These are phyloP conservation scores for Penicillium tannophilum DNA, from an alignment of 495 filamentous ascomycete genomes.

Conservation along the genomic window DNA sequence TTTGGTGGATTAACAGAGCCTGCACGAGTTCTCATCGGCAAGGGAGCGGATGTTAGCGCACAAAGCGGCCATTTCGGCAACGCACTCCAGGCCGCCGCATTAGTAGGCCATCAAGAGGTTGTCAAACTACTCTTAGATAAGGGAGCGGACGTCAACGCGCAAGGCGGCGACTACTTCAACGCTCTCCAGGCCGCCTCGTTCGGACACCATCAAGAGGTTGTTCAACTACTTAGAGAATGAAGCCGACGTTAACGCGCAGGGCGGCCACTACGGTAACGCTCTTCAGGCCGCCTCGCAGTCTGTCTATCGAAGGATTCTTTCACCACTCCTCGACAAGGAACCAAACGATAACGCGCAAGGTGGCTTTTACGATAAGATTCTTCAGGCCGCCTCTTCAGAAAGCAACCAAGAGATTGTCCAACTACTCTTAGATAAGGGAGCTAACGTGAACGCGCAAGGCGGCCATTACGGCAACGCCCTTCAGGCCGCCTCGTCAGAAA, in stretches of 20 bases:
- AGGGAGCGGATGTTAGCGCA: too few relatives aligned
- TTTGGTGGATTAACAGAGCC: too few relatives aligned
- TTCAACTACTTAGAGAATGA: too few relatives aligned
- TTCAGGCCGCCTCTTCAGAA: slow-evolving; percentile 27
- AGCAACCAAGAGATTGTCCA: slow-evolving; percentile 15
- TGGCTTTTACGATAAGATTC: slow-evolving; percentile 26
- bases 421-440: slow-evolving; percentile 12
- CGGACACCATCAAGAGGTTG: too few relatives aligned
- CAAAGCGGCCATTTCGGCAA: background rate
- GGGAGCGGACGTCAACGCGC: slow-evolving; percentile 31
- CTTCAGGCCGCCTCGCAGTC: too few relatives aligned
- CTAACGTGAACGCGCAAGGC: background rate
- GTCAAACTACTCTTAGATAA: background rate
- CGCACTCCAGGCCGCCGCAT: background rate
- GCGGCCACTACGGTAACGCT: too few relatives aligned
- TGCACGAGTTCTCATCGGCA: too few relatives aligned
- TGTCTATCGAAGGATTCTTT: too few relatives aligned
- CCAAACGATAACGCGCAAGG: background rate
- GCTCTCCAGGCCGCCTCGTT: too few relatives aligned
- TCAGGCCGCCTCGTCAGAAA: background rate
- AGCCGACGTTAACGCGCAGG: too few relatives aligned
- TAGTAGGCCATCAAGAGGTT: background rate
- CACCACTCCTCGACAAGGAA: too few relatives aligned
- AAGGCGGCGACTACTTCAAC: background rate
- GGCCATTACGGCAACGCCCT: background rate